Evolutionary conservation across 2,329 filamentous ascomycete genomes (phyloP).

Genomic region (Celoporthe dispersa): DNA sequence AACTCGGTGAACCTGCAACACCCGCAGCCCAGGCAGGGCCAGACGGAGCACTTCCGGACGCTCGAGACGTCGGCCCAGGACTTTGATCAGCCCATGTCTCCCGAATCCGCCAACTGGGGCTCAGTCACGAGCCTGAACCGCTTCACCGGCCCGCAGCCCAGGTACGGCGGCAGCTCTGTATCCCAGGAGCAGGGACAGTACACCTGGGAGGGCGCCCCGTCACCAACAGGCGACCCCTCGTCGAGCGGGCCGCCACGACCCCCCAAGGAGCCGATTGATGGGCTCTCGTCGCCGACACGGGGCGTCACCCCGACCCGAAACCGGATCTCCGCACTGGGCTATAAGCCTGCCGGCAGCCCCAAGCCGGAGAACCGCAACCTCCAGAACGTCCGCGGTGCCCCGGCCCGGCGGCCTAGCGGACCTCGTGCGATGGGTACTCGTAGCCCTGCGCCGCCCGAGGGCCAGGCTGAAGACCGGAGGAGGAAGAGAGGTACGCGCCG

Average conservation of each 20-base stretch:
- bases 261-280: conserved; percentile 65
- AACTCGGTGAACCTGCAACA: conserved; percentile 81
- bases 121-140: conserved; percentile 63
- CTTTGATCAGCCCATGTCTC: conserved; percentile 65
- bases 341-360: conserved; percentile 50
- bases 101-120: conserved; percentile 65
- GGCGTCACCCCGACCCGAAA: conserved; percentile 52
- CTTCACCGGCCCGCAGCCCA: conserved; percentile 49
- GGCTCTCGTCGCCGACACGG: conserved; percentile 34
- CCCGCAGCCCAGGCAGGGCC: conserved; percentile 75
- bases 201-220: conserved; percentile 39
- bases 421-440: conserved; percentile 66
- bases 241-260: conserved; percentile 57
- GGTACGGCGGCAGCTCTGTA: conserved; percentile 53
- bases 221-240: conserved; percentile 41
- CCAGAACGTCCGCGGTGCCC: conserved; percentile 56
- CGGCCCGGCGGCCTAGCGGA: conserved; percentile 59
- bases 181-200: conserved; percentile 35
- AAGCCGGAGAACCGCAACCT: conserved; percentile 62
- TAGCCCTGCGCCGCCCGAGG: conserved; percentile 43
- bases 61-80: conserved; percentile 75
- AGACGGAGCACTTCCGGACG: conserved; percentile 74
- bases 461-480: conserved; percentile 51
- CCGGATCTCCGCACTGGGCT: conserved; percentile 47
- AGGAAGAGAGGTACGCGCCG: conserved; percentile 60